Evolutionary conservation across 352 stramenopile species (phyloP).

Genomic region (Thraustochytrium striatum): DNA sequence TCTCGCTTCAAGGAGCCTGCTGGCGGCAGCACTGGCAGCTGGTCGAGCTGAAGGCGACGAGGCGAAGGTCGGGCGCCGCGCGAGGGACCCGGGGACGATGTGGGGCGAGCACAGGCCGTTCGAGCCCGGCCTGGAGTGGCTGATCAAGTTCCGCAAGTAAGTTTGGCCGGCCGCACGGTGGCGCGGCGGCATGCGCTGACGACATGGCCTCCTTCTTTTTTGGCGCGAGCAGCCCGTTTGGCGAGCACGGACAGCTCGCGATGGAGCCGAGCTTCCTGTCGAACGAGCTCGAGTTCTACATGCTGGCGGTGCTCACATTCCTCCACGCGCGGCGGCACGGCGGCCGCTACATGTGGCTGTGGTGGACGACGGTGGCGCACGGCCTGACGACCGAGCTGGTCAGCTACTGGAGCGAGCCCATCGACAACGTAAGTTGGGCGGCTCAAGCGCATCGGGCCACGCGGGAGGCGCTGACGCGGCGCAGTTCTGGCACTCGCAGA

Average conservation of each 20-base stretch:
- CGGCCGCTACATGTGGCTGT: conserved; percentile 1
- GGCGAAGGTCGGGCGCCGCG: no score
- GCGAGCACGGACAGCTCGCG: not conserved
- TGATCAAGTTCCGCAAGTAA: conserved; percentile 22
- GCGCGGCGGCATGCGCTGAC: not conserved
- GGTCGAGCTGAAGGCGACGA: no score
- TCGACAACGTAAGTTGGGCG: conserved; percentile 11
- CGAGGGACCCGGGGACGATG: no score
- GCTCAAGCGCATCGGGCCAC: no score
- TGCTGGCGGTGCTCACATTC: not conserved
- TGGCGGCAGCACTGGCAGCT: no score
- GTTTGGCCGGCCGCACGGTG: not conserved
- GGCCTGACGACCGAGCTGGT: not conserved
- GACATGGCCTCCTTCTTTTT: not conserved
- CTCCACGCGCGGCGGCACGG: not conserved
- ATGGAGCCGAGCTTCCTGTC: conserved; percentile 14
- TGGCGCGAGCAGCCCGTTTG: not conserved
- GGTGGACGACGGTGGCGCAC: not conserved
- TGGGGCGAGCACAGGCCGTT: conserved; percentile 4
- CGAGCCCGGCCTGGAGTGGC: not conserved
- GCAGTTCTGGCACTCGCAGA: conserved; percentile 16
- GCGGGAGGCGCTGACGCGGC: not conserved
- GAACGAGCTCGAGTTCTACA: conserved; percentile 2
- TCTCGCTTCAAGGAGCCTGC: no score
- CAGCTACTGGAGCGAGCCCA: not conserved